Conservation (phyloP, 2,329 filamentous ascomycete genomes). For the Akanthomyces muscarius region DNA sequence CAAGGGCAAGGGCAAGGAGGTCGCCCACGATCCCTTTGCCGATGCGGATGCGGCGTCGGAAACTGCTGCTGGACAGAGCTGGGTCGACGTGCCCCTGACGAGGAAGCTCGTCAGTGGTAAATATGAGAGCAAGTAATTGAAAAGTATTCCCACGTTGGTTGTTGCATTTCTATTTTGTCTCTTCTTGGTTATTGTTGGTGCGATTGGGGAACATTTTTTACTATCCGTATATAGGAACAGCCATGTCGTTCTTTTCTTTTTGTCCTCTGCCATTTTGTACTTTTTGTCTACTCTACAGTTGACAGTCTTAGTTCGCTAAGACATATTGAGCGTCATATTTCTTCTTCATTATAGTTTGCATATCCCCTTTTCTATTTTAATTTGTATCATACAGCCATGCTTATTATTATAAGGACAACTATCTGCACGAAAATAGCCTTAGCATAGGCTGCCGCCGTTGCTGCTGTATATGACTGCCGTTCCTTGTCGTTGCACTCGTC, state of each 20-base stretch:
- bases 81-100: slow-evolving; percentile 63
- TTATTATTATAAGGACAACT: too few relatives aligned
- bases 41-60: slow-evolving; percentile 35
- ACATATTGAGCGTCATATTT: not conserved
- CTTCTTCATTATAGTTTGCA: not conserved
- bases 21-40: slow-evolving; percentile 65
- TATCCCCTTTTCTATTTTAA: not conserved
- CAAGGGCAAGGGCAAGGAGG: slow-evolving; percentile 51
- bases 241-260: not conserved
- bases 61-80: slow-evolving; percentile 37
- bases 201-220: not conserved
- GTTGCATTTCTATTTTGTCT: not conserved
- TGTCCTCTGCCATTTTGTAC: not conserved
- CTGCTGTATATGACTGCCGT: too few relatives aligned
- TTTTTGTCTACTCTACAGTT: not conserved
- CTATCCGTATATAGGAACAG: not conserved
- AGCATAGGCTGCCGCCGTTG: too few relatives aligned
- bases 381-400: slow-evolving; percentile 12
- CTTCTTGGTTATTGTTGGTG: not conserved
- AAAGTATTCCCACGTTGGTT: not conserved
- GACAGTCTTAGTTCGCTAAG: not conserved
- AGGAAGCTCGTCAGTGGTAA: slow-evolving; percentile 71
- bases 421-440: too few relatives aligned
- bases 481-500: too few relatives aligned
- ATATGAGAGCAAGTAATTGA: slow-evolving; percentile 54